Percentiles rank a stretch among this genome's conserved stretches.
Conservation (phyloP, 805 yeast species). For the Cyberlindnera japonica region DNA sequence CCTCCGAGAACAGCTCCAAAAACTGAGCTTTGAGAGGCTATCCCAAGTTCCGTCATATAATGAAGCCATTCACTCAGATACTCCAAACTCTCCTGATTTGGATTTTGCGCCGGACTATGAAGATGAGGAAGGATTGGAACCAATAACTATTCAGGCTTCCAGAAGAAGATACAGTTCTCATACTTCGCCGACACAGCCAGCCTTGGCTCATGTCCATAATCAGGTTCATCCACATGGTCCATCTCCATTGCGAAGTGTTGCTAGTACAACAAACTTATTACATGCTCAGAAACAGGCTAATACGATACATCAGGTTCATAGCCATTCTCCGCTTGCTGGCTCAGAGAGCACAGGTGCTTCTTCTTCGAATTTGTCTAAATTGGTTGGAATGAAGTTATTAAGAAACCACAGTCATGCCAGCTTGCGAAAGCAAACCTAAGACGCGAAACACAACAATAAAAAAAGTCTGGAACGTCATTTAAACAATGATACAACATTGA, state of each 20-base stretch:
- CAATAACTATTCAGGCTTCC: not conserved
- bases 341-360: not conserved
- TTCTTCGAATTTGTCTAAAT: constrained; percentile 4
- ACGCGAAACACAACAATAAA: no score
- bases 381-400: constrained; percentile 5
- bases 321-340: constrained; percentile 2
- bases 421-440: no score
- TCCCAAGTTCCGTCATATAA: constrained; percentile 73
- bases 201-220: not conserved
- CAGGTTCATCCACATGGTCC: not conserved
- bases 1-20: constrained; percentile 8
- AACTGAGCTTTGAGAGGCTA: constrained; percentile 35
- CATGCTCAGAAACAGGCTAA: not conserved
- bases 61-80: constrained; percentile 55
- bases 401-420: not conserved
- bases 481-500: no score
- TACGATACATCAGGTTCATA: not conserved
- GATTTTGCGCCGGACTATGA: constrained; percentile 58
- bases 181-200: not conserved
- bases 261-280: constrained; percentile 4
- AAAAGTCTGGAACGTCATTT: no score
- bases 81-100: constrained; percentile 34
- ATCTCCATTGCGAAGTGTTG: constrained; percentile 2
- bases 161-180: not conserved
- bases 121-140: not conserved